Evolutionary conservation across 116 monocot genomes (phyloP).

Genomic region (Posidonia oceanica): DNA sequence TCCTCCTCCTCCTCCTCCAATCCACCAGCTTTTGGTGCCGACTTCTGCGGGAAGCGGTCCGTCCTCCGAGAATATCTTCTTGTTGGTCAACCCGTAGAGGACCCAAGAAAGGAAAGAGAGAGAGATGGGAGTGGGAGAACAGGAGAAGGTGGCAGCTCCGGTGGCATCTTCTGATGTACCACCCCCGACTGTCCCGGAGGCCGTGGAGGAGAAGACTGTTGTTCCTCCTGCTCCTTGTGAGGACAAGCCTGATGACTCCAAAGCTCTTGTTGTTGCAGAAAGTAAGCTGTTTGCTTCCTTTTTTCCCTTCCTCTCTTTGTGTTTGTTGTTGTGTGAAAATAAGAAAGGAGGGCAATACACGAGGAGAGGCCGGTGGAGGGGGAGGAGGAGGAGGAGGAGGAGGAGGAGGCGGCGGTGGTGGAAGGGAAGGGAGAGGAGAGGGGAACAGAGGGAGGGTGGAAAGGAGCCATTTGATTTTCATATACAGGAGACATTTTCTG

Average conservation of each 20-base stretch:
- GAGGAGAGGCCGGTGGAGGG: too few relatives aligned
- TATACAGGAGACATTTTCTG: too few relatives aligned
- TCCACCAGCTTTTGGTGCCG: neutral
- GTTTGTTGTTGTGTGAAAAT: neutral
- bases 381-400: too few relatives aligned
- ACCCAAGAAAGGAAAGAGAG: neutral
- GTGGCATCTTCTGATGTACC: too few relatives aligned
- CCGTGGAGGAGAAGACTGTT: conserved; percentile 4
- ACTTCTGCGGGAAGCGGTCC: neutral
- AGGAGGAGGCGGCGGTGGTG: too few relatives aligned
- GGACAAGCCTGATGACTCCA: conserved; percentile 1
- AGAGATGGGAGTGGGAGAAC: neutral
- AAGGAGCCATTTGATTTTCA: too few relatives aligned
- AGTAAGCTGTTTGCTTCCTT: neutral
- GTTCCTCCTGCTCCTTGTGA: neutral
- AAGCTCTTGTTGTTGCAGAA: conserved; percentile 1
- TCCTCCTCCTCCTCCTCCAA: neutral
- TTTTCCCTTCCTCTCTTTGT: neutral
- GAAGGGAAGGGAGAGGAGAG: too few relatives aligned
- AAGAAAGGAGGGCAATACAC: too few relatives aligned
- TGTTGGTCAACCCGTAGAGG: neutral
- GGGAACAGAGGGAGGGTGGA: too few relatives aligned
- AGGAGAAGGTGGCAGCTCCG: conserved; percentile 4
- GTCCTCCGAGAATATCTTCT: neutral
- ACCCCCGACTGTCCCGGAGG: neutral